Conservation (phyloP, 495 filamentous ascomycete species). For the Aspergillus wentii region DNA sequence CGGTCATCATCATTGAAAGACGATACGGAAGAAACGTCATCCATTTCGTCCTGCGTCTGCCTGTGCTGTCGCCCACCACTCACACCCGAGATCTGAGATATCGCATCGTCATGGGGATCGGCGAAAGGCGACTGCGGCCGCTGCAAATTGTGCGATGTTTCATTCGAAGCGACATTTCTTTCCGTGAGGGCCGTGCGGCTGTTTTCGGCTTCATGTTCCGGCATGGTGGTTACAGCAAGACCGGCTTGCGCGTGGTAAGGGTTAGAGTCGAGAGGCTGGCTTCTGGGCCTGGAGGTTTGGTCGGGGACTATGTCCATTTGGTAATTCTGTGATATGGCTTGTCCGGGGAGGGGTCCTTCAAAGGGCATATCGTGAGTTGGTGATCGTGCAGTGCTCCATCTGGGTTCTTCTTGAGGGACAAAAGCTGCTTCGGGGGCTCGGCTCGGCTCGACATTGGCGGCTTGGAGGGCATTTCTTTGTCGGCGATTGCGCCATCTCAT, state of each 20-base stretch:
- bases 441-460: conserved; percentile 1
- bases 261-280: too few species aligned
- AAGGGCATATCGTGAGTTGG: conserved; percentile 1
- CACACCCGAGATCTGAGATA: conserved; percentile 27
- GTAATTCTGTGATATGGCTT: background rate
- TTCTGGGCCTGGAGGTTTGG: too few species aligned
- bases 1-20: conserved; percentile 25
- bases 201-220: conserved; percentile 5
- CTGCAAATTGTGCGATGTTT: too few species aligned
- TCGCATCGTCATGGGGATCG: conserved; percentile 19
- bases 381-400: background rate
- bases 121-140: conserved; percentile 24
- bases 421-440: too few species aligned
- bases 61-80: conserved; percentile 11
- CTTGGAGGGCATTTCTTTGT: conserved; percentile 3
- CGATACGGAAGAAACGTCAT: conserved; percentile 34
- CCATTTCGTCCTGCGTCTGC: too few species aligned
- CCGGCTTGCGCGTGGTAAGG: too few species aligned
- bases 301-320: conserved; percentile 1
- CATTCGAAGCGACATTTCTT: too few species aligned
- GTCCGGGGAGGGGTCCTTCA: conserved; percentile 1
- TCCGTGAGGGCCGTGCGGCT: too few species aligned
- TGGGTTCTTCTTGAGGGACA: too few species aligned
- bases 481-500: conserved; percentile 17
- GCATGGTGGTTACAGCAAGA: conserved; percentile 1